Conservation (phyloP, 768 basidiomycete species). For the Tulasnella sp. region DNA sequence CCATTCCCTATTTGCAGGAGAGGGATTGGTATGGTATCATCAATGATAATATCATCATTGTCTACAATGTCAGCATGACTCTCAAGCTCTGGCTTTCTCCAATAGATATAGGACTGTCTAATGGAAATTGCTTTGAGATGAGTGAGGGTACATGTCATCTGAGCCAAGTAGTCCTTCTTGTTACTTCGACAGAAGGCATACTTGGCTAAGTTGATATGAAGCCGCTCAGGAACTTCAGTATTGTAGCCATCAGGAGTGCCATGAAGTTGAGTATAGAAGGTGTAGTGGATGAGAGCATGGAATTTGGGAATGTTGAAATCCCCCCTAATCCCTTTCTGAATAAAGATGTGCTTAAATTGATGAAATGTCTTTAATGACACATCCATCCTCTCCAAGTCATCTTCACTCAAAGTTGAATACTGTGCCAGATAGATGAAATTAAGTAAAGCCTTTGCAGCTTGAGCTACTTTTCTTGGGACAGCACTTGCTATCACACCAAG, state of each 20-base stretch:
- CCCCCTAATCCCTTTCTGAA: not conserved
- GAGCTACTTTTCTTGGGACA: conserved; percentile 18
- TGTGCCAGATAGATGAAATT: conserved; percentile 6
- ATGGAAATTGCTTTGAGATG: conserved; percentile 28
- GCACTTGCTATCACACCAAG: conserved; percentile 26
- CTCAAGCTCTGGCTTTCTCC: conserved; percentile 11
- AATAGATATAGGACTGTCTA: conserved; percentile 25
- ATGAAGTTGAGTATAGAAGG: conserved; percentile 21
- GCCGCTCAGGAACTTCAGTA: conserved; percentile 29
- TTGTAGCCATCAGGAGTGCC: conserved; percentile 30
- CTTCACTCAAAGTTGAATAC: not conserved
- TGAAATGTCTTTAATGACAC: conserved; percentile 23
- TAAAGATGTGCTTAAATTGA: not conserved
- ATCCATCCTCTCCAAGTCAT: conserved; percentile 18
- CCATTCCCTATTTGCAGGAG: no score
- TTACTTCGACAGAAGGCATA: conserved; percentile 27
- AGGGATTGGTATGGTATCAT: no score
- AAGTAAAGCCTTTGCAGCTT: conserved; percentile 17
- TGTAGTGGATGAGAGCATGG: conserved; percentile 27
- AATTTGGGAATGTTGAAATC: conserved; percentile 33
- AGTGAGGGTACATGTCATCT: conserved; percentile 33
- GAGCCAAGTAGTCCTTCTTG: conserved; percentile 28
- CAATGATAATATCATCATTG: not conserved
- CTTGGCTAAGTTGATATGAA: conserved; percentile 26
- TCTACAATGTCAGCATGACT: not conserved